Base-by-base conservation (phyloP, 306 rosid species). In the Castanea mollissima region DNA sequence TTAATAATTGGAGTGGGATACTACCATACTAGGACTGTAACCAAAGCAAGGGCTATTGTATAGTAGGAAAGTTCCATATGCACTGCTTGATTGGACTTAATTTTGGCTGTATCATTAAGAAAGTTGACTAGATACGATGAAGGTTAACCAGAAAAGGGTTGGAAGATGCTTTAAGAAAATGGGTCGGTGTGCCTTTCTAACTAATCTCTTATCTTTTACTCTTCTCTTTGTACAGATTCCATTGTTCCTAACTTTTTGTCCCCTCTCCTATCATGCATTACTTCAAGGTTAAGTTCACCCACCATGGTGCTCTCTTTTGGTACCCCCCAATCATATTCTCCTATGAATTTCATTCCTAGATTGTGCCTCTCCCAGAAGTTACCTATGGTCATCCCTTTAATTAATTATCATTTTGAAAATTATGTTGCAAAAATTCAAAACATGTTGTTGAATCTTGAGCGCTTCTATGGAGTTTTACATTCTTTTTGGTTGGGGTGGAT, bases 151-250 rank as follows among this genome's bases (percentile, higher is more conserved):
- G n/a, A 25, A 77, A 35, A 23, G 13, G 79, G 52, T 2, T 16
- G 23, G 38, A 64, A 35, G 59, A 7, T 44, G 68, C 79, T 78
- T 64, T 5, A 59, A 49, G 20, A 71, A 78, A 69, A 55, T 74
- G 80, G 86, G 86, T 16, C 80, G 83, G 86, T 69, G 77, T 10
- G 44, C 71, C 58, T 57, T 58, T 57, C 55, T 56, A 55, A 23
- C 73, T 9, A 55, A 55, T 18, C 59, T 49, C 73, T 9, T 38
- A 55, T 18, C 59, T 58, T 62, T 25, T 52, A 67, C 79, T 76
- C 55, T 20, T 34, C 60, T 38, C 58, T 7, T 67, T 34, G 12
- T 21, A 19, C 46, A n/a, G 76, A 75, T 75, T 81, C 84, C 80
- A 58, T 49, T 21, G 46, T 58, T 69, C 80, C 80, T 29, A 64